Evolutionary conservation across 2,329 filamentous ascomycete species (phyloP), one percentile per base, ranked within the genome.

Genomic region (Ceratocystiopsis sp.): DNA sequence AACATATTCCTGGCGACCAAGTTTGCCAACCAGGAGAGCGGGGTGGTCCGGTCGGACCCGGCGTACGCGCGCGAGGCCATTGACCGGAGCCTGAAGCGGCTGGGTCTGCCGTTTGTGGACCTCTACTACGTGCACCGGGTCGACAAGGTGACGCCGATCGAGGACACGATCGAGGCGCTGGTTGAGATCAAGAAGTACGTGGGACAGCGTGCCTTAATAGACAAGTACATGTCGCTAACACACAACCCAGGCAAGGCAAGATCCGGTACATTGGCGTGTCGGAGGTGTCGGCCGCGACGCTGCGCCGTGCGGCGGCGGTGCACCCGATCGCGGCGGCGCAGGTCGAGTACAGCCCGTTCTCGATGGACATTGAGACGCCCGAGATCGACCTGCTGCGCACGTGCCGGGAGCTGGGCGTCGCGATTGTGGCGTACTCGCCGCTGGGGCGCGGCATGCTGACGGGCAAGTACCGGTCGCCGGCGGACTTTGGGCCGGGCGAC

Each of bases 291-390:
- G 62, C 67, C 1, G 54, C 56, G 3, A 67, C 69, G 0, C 59
- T 78, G 37, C 65, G 68, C 14, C 65, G 71, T 3, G 72, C 68
- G 12, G 55, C 60, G 51, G 63, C 64, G 38, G 56, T 76, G n/a
- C 60, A 63, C 44, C 68, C 63, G 18, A 61, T 76, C 44, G 50
- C 63, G 3, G 67, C 68, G 2, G 59, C 70, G 4, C 69, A 47
- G 43, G 25, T 45, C 15, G 48, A 49, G 44, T 50, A 48, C 46
- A 65, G 58, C 17, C 66, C 66, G 0, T 75, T 68, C 53, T 56
- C 63, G 3, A 62, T 78, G 32, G 68, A 75, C 35, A 73, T 82
- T 47, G 78, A 84, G 52, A 63, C 61, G 11, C 55, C 59, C 3
- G 53, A 60, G 0, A 60, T 56, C 1, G 49, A 61, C 32, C 51